Evolutionary conservation across 2,329 filamentous ascomycete genomes (phyloP).

Genomic region (Ophiosphaerella herpotricha): DNA sequence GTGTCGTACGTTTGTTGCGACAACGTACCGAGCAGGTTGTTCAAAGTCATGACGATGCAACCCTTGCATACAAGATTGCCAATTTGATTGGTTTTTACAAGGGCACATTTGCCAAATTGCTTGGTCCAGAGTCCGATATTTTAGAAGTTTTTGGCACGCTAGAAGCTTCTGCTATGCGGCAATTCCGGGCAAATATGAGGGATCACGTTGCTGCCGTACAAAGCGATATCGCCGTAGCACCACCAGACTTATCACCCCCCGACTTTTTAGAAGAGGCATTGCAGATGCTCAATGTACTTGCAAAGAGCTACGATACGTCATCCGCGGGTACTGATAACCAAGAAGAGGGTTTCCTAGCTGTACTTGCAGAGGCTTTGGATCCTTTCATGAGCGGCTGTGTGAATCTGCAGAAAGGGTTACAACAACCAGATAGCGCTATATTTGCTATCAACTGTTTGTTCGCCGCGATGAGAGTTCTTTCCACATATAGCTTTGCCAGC

Average conservation of each 20-base stretch:
- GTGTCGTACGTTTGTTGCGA: slow-evolving; percentile 80
- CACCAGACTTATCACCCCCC: slow-evolving; percentile 75
- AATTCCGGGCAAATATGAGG: slow-evolving; percentile 80
- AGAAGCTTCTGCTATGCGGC: slow-evolving; percentile 76
- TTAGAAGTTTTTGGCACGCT: slow-evolving; percentile 70
- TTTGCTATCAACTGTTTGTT: slow-evolving; percentile 75
- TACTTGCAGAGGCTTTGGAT: slow-evolving; percentile 79
- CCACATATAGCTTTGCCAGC: slow-evolving; percentile 67
- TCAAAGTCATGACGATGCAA: slow-evolving; percentile 87
- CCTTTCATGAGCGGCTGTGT: slow-evolving; percentile 81
- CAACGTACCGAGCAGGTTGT: slow-evolving; percentile 91
- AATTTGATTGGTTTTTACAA: slow-evolving; percentile 91
- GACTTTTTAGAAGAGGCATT: slow-evolving; percentile 81
- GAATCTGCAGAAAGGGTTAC: slow-evolving; percentile 66
- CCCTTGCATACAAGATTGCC: slow-evolving; percentile 85
- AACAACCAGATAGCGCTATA: slow-evolving; percentile 64
- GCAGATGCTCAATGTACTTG: slow-evolving; percentile 74
- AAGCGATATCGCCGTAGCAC: slow-evolving; percentile 69
- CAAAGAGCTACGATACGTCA: slow-evolving; percentile 86
- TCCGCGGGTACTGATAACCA: slow-evolving; percentile 61
- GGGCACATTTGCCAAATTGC: slow-evolving; percentile 78
- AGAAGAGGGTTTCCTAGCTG: slow-evolving; percentile 72
- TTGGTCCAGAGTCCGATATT: slow-evolving; percentile 71
- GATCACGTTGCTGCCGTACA: slow-evolving; percentile 80
- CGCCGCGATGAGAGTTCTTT: slow-evolving; percentile 61